Base-by-base conservation (phyloP, 164 flowering plant genomes). In the Tetracentron sinense region DNA sequence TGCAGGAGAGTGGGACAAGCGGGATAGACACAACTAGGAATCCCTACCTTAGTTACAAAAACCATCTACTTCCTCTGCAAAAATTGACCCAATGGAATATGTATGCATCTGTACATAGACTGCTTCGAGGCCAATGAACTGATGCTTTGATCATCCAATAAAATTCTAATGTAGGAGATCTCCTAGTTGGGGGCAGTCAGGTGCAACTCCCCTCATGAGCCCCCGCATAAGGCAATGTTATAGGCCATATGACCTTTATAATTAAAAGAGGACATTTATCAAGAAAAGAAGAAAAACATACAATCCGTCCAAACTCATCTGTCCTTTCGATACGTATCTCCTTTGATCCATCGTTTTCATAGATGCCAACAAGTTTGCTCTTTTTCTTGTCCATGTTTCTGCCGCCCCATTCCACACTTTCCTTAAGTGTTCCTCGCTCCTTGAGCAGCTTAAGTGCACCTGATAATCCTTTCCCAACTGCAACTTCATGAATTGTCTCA, bases 301-400 rank as follows among this genome's bases (percentile, higher is more conserved):
- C 87, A 65, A 79, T 81, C 64, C 84, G 74, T 1, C 87, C 89
- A 79, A 80, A 86, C 65, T 86, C 92, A 75, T 86, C 92, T 3
- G 77, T 80, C 71, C 92, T 71, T 65, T 84, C 87, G 63, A 86
- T 79, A 51, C 65, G 81, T 67, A 83, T 80, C 57, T 85, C 87
- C 69, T 81, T 82, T 25, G 55, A 14, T 56, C 64, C 81, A 49
- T 77, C 77, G 30, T 74, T 63, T 27, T 77, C 82, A 47, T 66
- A 46, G 31, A 86, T 76, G 56, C 92, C 89, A 38, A 81, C 82
- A 62, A 86, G 86, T 64, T 86, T 86, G 83, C 92, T 83, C 68
- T 84, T 86, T 63, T 84, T 86, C 82, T 86, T 86, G 74, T 86
- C 89, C 87, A 83, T 83, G 69, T 86, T 86, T 67, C 92, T 72